Evolutionary conservation across 2,329 filamentous ascomycete species (phyloP).

Genomic region (Bertia moriformis): DNA sequence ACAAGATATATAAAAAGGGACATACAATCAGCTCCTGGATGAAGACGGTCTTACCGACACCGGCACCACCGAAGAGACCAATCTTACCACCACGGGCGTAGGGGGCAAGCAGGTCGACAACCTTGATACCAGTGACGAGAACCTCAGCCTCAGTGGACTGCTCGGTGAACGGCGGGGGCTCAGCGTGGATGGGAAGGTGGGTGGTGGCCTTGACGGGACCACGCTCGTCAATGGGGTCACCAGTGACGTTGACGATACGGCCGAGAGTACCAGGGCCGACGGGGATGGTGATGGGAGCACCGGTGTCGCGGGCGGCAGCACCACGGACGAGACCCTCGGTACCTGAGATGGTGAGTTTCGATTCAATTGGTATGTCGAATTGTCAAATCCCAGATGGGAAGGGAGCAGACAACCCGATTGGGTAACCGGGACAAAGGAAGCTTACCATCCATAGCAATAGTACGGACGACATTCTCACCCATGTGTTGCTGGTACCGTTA

Average conservation of each 20-base stretch:
- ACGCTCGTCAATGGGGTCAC: conserved; percentile 99
- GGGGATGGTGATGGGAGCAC: conserved; percentile 87
- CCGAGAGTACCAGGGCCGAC: conserved; percentile 87
- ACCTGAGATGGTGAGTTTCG: conserved; percentile 40
- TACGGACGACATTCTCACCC: conserved; percentile 96
- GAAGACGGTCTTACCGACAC: conserved; percentile 99
- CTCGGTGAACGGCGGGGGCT: conserved; percentile 81
- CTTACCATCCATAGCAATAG: conserved; percentile 99
- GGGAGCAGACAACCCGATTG: conserved; percentile 3
- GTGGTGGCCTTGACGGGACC: conserved; percentile 91
- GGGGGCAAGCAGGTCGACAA: conserved; percentile 94
- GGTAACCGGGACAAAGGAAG: conserved; percentile 6
- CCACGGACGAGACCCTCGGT: conserved; percentile 99
- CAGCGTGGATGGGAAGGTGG: conserved; percentile 80
- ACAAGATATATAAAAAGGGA: not conserved
- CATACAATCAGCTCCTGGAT: conserved; percentile 90
- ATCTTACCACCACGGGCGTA: conserved; percentile 99
- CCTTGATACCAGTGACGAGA: conserved; percentile 99
- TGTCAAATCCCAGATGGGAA: no score
- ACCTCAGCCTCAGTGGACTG: conserved; percentile 95
- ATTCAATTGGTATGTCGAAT: no score
- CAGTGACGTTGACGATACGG: conserved; percentile 99
- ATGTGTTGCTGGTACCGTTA: conserved; percentile 72
- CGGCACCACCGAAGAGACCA: conserved; percentile 99
- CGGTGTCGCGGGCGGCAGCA: conserved; percentile 71